These are phyloP conservation scores for Cystobasidium pallidum DNA, from an alignment of 1,284 basidiomycete species.

Conservation along the genomic window DNA sequence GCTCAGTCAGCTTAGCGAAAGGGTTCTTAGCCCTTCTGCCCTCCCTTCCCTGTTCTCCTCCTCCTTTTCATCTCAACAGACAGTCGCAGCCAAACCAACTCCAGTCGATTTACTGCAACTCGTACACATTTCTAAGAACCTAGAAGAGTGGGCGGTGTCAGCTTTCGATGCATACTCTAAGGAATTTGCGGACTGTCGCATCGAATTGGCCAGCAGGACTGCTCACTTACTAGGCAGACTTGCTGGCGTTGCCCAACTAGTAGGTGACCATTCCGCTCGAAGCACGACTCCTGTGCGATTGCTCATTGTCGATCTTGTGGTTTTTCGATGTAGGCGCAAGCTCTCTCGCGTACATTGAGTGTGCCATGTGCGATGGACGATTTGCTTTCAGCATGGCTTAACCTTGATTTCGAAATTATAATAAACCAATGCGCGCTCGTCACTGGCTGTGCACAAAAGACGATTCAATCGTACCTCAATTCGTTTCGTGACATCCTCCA, in stretches of 20 bases:
- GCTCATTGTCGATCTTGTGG: not conserved
- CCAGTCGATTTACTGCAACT: constrained; percentile 2
- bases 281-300: not conserved
- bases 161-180: constrained; percentile 19
- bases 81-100: not conserved
- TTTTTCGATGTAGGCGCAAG: constrained; percentile 19
- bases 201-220: constrained; percentile 33
- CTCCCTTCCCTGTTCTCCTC: not conserved
- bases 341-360: constrained; percentile 9
- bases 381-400: constrained; percentile 15
- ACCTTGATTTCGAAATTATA: constrained; percentile 38
- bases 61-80: not conserved
- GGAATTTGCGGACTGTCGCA: constrained; percentile 24
- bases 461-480: constrained; percentile 20
- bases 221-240: constrained; percentile 28
- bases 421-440: constrained; percentile 38
- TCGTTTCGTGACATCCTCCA: not conserved
- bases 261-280: not conserved
- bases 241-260: constrained; percentile 25
- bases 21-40: not conserved
- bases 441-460: constrained; percentile 24
- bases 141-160: constrained; percentile 10
- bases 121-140: not conserved
- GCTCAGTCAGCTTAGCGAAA: not conserved
- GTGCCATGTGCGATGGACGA: not conserved